phyloP scores from a whole-genome alignment of 495 filamentous ascomycete genomes.

The Neurospora sp. region DNA sequence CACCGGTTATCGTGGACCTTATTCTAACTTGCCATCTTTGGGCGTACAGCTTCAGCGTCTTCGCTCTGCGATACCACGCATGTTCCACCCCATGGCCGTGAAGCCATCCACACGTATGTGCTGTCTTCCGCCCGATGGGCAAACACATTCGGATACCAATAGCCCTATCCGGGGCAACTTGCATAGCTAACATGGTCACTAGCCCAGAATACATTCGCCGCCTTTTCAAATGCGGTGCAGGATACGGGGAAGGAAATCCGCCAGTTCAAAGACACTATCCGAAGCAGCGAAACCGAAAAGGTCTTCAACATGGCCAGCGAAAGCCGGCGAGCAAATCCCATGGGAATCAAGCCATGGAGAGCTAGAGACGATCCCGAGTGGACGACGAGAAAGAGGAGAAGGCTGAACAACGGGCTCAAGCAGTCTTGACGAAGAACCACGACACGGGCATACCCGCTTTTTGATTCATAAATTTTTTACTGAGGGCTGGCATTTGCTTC shows the following conservation, averaged over 20 bases:
- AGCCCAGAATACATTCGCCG: constrained; percentile 31
- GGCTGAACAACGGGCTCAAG: background rate
- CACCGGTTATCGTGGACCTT: background rate
- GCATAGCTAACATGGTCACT: constrained; percentile 6
- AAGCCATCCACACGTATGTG: constrained; percentile 29
- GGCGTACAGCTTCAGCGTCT: constrained; percentile 28
- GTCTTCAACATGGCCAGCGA: constrained; percentile 30
- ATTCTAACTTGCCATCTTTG: constrained; percentile 9
- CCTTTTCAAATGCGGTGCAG: constrained; percentile 28
- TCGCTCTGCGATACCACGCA: constrained; percentile 34
- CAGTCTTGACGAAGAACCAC: background rate
- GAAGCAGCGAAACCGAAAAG: constrained; percentile 28
- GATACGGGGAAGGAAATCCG: constrained; percentile 31
- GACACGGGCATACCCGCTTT: background rate
- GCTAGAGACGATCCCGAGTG: constrained; percentile 40
- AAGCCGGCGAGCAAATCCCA: constrained; percentile 35
- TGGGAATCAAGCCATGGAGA: constrained; percentile 41
- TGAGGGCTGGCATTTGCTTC: background rate
- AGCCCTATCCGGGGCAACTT: background rate
- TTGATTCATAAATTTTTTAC: background rate
- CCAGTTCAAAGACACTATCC: constrained; percentile 30
- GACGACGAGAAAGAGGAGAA: constrained; percentile 12
- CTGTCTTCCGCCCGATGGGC: background rate
- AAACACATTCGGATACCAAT: background rate
- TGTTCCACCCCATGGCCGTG: constrained; percentile 32